Base-by-base conservation (phyloP, 73 alveolate species). In the Stentor coeruleus region DNA sequence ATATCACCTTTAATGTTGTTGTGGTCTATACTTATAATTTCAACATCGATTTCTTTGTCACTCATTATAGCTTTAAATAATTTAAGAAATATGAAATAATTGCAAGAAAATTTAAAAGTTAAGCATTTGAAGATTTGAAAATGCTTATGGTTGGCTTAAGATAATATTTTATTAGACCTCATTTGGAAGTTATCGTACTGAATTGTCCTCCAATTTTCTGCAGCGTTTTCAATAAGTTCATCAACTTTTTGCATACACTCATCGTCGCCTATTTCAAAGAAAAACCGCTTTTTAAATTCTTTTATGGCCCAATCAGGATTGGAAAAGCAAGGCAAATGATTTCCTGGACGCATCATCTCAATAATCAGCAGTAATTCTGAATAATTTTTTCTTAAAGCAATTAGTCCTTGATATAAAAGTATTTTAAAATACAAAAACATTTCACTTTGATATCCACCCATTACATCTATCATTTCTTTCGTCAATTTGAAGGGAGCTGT, bases 401-500 rank as follows among this genome's bases (percentile, higher is more conserved):
- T 11, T 14, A 60, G 28, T 6, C 80, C 80, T 60, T 60, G 6
- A 26, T 28, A n/a, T 14, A n/a, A 6, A 6, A n/a, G 28, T 15
- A 35, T 28, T 6, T 11, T 6, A 60, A 11, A 60, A 28, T 60
- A 60, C 11, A 15, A 6, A 60, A 87, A 88, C 28, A 38, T 81
- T 14, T 55, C 35, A 3, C 90, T 74, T 33, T 86, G 33, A 39
- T 88, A 90, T 58, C 99, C 99, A 74, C 96, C 99, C 97, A 95
- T 83, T 33, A 95, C 94, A 75, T 93, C 93, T 3, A 95, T 87
- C 87, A 91, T 89, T 82, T 95, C 99, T 83, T 93, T 74, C 38
- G 99, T 97, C 72, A 97, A 89, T 84, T 97, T 97, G 92, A 97
- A 97, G 35, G 98, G 96, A 3, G 97, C 97, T 39, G 94, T 95